phyloP scores from a whole-genome alignment of 768 basidiomycete species.

The Pulveroboletus frians region DNA sequence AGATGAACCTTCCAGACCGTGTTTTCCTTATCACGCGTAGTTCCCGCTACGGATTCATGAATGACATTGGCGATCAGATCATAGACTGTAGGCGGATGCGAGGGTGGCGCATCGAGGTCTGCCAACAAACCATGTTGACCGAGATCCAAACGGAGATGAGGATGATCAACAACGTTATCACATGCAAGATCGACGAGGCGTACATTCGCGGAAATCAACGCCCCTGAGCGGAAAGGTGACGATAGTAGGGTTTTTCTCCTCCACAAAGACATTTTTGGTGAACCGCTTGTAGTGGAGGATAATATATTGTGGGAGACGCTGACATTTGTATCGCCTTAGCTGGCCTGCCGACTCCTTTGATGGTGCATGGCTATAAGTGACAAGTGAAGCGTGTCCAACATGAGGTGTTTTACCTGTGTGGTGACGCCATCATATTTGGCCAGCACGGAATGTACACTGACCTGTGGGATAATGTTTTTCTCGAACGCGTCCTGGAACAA shows the following conservation, averaged over 20 bases:
- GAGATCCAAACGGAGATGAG: conserved; percentile 23
- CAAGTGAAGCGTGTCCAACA: conserved; percentile 16
- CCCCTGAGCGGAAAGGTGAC: conserved; percentile 95
- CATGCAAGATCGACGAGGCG: conserved; percentile 33
- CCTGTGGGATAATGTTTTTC: conserved; percentile 99
- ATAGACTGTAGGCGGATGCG: conserved; percentile 66
- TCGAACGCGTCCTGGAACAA: conserved; percentile 94
- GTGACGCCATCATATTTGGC: conserved; percentile 92
- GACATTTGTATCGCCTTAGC: conserved; percentile 86
- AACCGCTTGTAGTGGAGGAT: conserved; percentile 95
- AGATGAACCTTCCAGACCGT: conserved; percentile 93
- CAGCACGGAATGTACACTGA: conserved; percentile 82
- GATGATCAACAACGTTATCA: conserved; percentile 17
- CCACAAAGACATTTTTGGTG: conserved; percentile 93
- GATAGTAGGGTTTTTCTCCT: conserved; percentile 98
- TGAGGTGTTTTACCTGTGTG: conserved; percentile 59
- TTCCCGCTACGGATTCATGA: conserved; percentile 93
- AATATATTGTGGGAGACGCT: conserved; percentile 84
- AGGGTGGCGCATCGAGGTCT: conserved; percentile 75
- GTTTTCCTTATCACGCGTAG: conserved; percentile 85
- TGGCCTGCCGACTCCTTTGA: conserved; percentile 78
- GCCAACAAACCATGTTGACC: conserved; percentile 14
- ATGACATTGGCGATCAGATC: conserved; percentile 95
- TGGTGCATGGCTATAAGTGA: conserved; percentile 11
- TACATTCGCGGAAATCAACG: conserved; percentile 89